phyloP scores from a whole-genome alignment of 2,329 filamentous ascomycete species.

The Sporothrix humicola region DNA sequence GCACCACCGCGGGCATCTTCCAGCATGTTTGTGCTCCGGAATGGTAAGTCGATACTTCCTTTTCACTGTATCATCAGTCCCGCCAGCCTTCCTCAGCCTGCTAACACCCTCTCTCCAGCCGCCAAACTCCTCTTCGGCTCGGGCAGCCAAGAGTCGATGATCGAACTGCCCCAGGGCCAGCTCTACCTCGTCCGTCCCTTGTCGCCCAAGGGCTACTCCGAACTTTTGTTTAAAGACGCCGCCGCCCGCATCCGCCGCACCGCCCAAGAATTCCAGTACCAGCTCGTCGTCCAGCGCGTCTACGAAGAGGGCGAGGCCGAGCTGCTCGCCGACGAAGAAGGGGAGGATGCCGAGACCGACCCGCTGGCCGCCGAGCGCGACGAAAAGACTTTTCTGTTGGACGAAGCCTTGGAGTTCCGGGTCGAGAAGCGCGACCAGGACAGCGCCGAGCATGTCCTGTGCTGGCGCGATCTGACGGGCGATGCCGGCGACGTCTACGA shows the following conservation, averaged over 20 bases:
- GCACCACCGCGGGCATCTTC: slow-evolving; percentile 16
- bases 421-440: slow-evolving; percentile 72
- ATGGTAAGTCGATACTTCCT: slow-evolving; percentile 44
- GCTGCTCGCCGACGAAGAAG: slow-evolving; percentile 85
- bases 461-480: slow-evolving; percentile 93
- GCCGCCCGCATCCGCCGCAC: slow-evolving; percentile 90
- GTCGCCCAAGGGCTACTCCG: slow-evolving; percentile 96
- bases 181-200: slow-evolving; percentile 95
- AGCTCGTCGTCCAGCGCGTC: slow-evolving; percentile 92
- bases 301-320: slow-evolving; percentile 98
- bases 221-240: slow-evolving; percentile 98
- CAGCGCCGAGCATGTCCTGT: slow-evolving; percentile 82
- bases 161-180: slow-evolving; percentile 93
- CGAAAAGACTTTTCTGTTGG: slow-evolving; percentile 97
- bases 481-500: slow-evolving; percentile 96
- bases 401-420: slow-evolving; percentile 86
- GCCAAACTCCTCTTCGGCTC: slow-evolving; percentile 92
- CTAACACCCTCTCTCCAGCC: slow-evolving; percentile 57
- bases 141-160: slow-evolving; percentile 85
- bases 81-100: not conserved
- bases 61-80: not conserved
- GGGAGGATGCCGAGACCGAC: slow-evolving; percentile 77
- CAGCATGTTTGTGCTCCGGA: slow-evolving; percentile 53
- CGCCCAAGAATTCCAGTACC: slow-evolving; percentile 94
- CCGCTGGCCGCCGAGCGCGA: slow-evolving; percentile 81